Base-by-base conservation (phyloP, 805 yeast genomes). In the Yarrowia osloensis region DNA sequence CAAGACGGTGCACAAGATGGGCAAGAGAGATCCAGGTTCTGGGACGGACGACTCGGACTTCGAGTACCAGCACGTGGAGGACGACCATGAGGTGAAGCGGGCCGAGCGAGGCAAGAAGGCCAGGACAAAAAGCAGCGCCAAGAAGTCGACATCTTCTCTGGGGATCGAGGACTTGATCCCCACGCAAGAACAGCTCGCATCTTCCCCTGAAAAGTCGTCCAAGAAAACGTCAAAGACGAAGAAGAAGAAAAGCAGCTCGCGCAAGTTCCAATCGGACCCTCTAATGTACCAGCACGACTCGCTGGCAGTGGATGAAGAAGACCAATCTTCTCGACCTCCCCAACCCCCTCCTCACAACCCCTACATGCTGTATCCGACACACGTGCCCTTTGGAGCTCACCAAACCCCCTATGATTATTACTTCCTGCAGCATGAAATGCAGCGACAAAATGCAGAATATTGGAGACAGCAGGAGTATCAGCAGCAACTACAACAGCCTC, bases 61-160 rank as follows among this genome's bases (percentile, higher is more conserved):
- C 6, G 66, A 61, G 33, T 61, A 61, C 33, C 66, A 61, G 29
- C 66, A 61, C 19, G 66, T 44, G 24, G 66, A 61, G 54, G 66
- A 61, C 9, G 54, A 61, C 29, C 40, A 61, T 22, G 66, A 61
- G 21, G 66, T 61, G 7, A 44, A 44, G 26, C 7, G 44, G 4
- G 66, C 66, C 4, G 33, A 61, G 33, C 17, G 24, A 21, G 42
- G 54, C 3, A 61, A 61, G 29, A 31, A 46, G 42, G 15, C 52
- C 22, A 59, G 31, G 46, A 21, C 50, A n/a, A 44, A 61, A 35
- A 31, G 35, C 39, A 15, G 19, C 13, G 33, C 22, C 19, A 19
- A 13, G 33, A 61, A 33, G n/a, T 6, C 39, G 21, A 9, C 26
- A 2, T 15, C 28, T 19, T 29, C 52, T 1, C 24, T 33, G 17